Percentiles rank a stretch among this genome's conserved stretches.
These are phyloP conservation scores for Camelina sativa DNA, from an alignment of 345 rosid genomes.

Conservation along the genomic window DNA sequence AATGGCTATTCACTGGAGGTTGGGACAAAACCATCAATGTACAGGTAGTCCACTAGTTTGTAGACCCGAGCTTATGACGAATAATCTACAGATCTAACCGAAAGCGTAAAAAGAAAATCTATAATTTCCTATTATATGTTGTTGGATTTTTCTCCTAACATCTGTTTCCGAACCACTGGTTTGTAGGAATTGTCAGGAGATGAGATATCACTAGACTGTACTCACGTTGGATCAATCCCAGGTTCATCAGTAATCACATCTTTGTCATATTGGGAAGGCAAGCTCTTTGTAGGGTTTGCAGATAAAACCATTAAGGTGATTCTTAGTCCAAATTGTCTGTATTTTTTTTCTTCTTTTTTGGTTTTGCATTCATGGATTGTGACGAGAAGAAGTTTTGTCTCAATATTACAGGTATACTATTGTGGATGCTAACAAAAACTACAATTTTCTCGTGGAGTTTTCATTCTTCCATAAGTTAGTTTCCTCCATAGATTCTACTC, in stretches of 20 bases:
- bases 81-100: constrained; percentile 4
- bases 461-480: constrained; percentile 9
- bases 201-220: constrained; percentile 60
- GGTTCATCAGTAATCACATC: constrained; percentile 70
- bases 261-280: constrained; percentile 73
- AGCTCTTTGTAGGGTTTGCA: constrained; percentile 78
- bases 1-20: constrained; percentile 79
- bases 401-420: constrained; percentile 37
- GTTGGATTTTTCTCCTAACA: not conserved
- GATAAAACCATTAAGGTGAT: constrained; percentile 69
- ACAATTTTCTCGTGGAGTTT: constrained; percentile 1
- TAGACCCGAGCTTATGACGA: not conserved
- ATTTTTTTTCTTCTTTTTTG: too few species aligned
- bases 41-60: constrained; percentile 53
- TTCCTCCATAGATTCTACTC: not conserved
- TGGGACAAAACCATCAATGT: constrained; percentile 79
- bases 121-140: not conserved
- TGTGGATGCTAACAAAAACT: constrained; percentile 30
- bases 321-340: not conserved
- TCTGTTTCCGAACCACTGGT: not conserved
- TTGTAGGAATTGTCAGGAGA: constrained; percentile 77
- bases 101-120: not conserved
- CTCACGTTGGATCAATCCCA: constrained; percentile 67
- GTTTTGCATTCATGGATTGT: not conserved
- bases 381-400: constrained; percentile 20